Base-by-base conservation (phyloP, 2,329 filamentous ascomycete genomes). In the Microdochium trichocladiopsis region DNA sequence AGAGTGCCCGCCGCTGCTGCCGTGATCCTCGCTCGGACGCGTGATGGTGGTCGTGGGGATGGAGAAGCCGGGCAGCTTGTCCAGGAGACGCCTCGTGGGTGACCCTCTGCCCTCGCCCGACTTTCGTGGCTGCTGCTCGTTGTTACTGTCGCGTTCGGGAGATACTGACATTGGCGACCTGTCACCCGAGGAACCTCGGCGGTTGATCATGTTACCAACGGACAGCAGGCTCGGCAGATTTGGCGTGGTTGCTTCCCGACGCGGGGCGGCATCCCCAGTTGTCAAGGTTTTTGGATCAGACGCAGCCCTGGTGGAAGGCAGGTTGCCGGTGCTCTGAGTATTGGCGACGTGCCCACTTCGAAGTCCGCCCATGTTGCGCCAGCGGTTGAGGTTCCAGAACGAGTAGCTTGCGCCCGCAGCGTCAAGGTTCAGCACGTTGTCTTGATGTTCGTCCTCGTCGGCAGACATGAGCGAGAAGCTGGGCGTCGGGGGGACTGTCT, bases 331-430 rank as follows among this genome's bases (percentile, higher is more conserved):
- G 36, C 48, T 51, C 5, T 28, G 48, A 4, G 50, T 51, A 21
- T 33, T 43, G 22, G 23, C 41, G 18, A 10, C 41, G 18, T 49
- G 47, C 14, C 45, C 41, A 8, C 47, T 50, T 10, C 37, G 11
- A 16, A 33, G 37, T 14, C 33, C 53, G 16, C 52, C 53, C 22
- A 75, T 66, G 4, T 70, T 69, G 50, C 71, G 73, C 80, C 79
- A 83, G 22, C 76, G 71, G 33, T 72, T 74, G 21, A 81, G 61
- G 54, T 79, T 83, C 81, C 80, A 84, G 61, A 84, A 84, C 10
- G 73, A 72, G 48, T 72, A 73, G 48, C 67, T 71, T 4, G 70
- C 68, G 1, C 70, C 74, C 23, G 57, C 68, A 1, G 68, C 52
- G 49, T 77, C 74, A 0, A 70, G 55, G 8, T 63, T 62, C 16